Conservation (phyloP, 2,329 filamentous ascomycete species). For the Fusarium hostae region DNA sequence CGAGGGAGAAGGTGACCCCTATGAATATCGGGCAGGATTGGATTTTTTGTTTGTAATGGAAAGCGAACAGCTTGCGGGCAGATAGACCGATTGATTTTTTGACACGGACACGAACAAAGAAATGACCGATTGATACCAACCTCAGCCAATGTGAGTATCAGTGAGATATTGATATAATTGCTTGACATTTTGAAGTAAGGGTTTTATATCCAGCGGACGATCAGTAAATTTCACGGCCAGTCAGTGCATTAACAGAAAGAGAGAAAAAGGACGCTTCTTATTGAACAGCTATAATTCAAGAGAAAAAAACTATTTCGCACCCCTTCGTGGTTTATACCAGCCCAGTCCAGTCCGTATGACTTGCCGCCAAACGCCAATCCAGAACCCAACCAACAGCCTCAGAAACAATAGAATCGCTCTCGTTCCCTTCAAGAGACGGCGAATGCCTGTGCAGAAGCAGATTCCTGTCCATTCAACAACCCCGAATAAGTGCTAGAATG, state of each 20-base stretch:
- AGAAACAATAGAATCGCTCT: constrained; percentile 22
- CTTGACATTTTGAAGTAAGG: not conserved
- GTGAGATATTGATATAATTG: not conserved
- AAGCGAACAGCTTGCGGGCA: constrained; percentile 18
- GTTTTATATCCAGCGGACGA: not conserved
- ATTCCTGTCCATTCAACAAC: not conserved
- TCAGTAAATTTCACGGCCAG: not conserved
- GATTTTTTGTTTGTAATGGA: constrained; percentile 9
- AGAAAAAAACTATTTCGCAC: constrained; percentile 30
- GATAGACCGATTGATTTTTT: constrained; percentile 32
- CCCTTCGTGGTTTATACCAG: constrained; percentile 31
- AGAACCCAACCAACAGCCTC: constrained; percentile 32
- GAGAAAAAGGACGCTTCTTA: constrained; percentile 31
- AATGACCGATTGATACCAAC: constrained; percentile 17
- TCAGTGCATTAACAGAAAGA: not conserved
- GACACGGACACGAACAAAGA: constrained; percentile 35
- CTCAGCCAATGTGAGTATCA: not conserved
- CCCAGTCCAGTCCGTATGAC: constrained; percentile 27
- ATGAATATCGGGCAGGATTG: not conserved
- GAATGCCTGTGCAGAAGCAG: not conserved
- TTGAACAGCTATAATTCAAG: constrained; percentile 39
- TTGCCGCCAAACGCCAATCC: constrained; percentile 43
- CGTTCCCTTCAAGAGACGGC: not conserved
- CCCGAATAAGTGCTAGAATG: not conserved
- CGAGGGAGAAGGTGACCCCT: not conserved